Base-by-base conservation (phyloP, 495 filamentous ascomycete species). In the Tetracladium marchalianum region DNA sequence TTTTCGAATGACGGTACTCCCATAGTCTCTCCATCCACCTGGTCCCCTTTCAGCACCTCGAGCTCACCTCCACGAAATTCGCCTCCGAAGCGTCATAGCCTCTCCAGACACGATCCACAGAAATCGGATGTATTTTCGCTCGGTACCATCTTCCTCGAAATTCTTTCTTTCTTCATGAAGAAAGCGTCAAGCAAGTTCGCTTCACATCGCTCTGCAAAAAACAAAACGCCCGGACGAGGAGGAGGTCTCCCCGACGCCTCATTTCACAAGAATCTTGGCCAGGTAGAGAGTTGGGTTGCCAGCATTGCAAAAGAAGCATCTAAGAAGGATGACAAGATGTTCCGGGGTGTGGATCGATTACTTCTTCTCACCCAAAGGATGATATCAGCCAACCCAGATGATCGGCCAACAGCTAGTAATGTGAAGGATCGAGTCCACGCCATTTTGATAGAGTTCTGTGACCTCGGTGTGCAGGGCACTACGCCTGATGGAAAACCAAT, bases 241-340 rank as follows among this genome's bases (percentile, higher is more conserved):
- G 82, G 82, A 46, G 81, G 81, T 2, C 76, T 82, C 22, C 68
- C 82, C 9, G 85, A 95, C 55, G 76, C 82, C 1, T 87, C 82
- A 0, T 97, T 90, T 63, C 90, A 95, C 59, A 78, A 78, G 19
- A 92, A 94, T 54, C 66, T 84, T 0, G 75, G 72, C 11, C 85
- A 90, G 57, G 76, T 94, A 1, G 77, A 81, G 38, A 76, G 70
- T 12, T 95, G 90, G 90, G 84, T 90, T 60, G 70, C 71, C 0
- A 62, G 70, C 9, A 64, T 95, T 0, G 75, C 78, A 36, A 77
- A 78, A 40, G 81, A 87, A 19, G 77, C 82, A 17, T 60, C 71
- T 35, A 82, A 84, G 59, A 80, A 79, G 58, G 62, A 81, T 38
- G 81, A 85, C 35, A 55, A 52, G 8, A 43, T 69, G 9, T 74